phyloP scores from a whole-genome alignment of 208 protist genomes.

The Leptomonas seymouri region DNA sequence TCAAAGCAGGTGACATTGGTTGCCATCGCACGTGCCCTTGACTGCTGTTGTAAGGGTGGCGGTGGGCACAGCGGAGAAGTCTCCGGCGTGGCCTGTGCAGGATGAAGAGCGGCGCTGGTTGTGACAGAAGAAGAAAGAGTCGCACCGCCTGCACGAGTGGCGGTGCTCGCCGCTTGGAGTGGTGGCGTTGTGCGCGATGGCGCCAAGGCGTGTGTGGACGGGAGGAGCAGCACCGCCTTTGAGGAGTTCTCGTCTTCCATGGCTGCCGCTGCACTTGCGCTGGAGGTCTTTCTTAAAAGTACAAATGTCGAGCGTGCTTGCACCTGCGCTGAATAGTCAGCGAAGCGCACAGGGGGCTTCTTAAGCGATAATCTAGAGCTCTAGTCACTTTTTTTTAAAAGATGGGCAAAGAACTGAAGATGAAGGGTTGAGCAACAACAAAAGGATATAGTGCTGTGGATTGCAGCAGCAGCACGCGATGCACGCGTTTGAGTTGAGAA shows the following conservation, averaged over 20 bases:
- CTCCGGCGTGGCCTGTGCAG: neutral
- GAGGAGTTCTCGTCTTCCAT: conserved; percentile 31
- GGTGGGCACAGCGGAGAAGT: too few species aligned
- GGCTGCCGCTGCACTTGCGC: too few species aligned
- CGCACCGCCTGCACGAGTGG: neutral
- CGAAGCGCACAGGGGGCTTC: neutral
- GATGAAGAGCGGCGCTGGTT: neutral
- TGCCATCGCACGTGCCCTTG: neutral
- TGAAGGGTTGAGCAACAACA: neutral
- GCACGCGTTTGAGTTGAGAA: neutral
- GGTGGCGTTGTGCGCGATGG: neutral
- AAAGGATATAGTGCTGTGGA: neutral
- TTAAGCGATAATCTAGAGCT: too few species aligned
- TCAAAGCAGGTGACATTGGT: conserved; percentile 10
- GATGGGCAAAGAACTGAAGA: too few species aligned
- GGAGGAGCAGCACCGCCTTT: conserved; percentile 16
- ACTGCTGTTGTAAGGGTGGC: neutral
- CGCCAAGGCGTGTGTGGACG: neutral
- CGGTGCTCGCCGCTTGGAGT: neutral
- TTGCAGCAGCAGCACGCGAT: neutral
- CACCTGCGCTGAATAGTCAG: too few species aligned
- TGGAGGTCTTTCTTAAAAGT: too few species aligned
- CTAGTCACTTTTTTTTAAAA: too few species aligned
- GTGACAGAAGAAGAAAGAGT: neutral
- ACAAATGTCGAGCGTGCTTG: too few species aligned